These are phyloP conservation scores for Aspergillus nomiae DNA, from an alignment of 2,329 filamentous ascomycete genomes.

Conservation along the genomic window DNA sequence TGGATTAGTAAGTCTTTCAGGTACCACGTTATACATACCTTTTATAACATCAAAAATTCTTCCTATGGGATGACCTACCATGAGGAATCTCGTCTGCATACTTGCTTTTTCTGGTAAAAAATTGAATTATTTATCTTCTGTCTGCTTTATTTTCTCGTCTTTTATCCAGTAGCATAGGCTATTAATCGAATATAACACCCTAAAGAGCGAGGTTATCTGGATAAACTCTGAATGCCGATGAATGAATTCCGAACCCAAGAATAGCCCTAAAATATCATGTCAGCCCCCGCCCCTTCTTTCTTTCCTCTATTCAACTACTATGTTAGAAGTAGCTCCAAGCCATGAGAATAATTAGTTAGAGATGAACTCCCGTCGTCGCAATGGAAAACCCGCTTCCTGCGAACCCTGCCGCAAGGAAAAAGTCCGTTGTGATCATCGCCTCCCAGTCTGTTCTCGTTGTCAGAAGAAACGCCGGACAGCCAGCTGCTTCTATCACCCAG, in stretches of 20 bases:
- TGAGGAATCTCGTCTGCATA: no score
- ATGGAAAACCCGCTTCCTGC: constrained; percentile 35
- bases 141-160: no score
- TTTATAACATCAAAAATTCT: no score
- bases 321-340: background rate
- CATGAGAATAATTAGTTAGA: background rate
- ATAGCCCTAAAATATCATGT: background rate
- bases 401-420: constrained; percentile 36
- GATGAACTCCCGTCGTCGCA: constrained; percentile 27
- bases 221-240: background rate
- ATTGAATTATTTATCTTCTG: no score
- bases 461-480: constrained; percentile 21
- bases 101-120: no score
- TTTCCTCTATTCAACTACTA: background rate
- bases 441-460: constrained; percentile 32
- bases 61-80: no score
- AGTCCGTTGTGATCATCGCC: constrained; percentile 34
- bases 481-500: constrained; percentile 36
- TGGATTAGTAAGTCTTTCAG: no score
- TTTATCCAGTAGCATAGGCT: no score
- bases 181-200: no score
- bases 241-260: background rate
- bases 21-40: no score
- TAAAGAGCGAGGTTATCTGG: background rate
- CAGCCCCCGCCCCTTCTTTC: background rate